These are phyloP conservation scores for Domatiomyces globalis DNA, from an alignment of 2,329 filamentous ascomycete genomes.

Conservation along the genomic window DNA sequence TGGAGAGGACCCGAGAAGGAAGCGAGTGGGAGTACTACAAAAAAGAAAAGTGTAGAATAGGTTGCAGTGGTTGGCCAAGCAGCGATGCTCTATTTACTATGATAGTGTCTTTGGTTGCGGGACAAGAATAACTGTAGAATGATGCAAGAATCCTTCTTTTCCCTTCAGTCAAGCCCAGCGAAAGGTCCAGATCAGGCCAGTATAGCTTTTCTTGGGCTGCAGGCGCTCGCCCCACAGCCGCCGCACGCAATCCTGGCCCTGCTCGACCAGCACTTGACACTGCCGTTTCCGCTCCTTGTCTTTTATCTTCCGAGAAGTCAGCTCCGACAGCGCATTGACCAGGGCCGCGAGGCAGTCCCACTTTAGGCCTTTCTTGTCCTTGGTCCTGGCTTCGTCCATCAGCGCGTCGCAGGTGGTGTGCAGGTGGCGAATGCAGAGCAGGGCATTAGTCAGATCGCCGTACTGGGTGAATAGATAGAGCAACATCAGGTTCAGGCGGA, in stretches of 20 bases:
- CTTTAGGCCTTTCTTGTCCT: conserved; percentile 4
- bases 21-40: too few relatives aligned
- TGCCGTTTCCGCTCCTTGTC: neutral
- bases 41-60: too few relatives aligned
- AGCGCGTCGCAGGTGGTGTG: conserved; percentile 3
- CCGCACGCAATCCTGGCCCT: neutral
- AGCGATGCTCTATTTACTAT: too few relatives aligned
- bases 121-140: too few relatives aligned
- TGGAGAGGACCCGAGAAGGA: too few relatives aligned
- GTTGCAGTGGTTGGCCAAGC: too few relatives aligned
- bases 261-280: neutral
- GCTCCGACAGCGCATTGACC: neutral
- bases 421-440: conserved; percentile 8
- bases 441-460: conserved; percentile 5
- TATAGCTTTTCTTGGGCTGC: conserved; percentile 8
- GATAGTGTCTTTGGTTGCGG: too few relatives aligned
- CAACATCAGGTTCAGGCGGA: conserved; percentile 11
- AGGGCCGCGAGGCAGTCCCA: conserved; percentile 3
- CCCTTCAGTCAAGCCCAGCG: conserved; percentile 9
- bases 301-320: neutral
- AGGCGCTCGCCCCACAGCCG: conserved; percentile 8
- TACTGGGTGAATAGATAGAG: conserved; percentile 9
- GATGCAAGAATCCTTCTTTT: neutral
- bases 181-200: conserved; percentile 13
- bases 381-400: conserved; percentile 7